Conservation (phyloP, 148 eudicot species). For the Suaeda aralocaspica region DNA sequence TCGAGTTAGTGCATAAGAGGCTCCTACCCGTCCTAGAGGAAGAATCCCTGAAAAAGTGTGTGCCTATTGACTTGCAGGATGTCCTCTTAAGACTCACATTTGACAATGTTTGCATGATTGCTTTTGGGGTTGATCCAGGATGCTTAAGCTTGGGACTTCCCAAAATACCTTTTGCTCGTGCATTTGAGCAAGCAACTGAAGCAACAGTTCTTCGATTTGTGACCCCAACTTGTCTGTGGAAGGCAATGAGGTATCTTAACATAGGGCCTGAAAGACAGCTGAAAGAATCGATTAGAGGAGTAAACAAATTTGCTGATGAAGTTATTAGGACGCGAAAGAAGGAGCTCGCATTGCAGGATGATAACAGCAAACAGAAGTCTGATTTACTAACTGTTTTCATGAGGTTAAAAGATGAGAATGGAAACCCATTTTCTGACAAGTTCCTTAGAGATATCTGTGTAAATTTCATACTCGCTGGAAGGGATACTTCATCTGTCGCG, state of each 20-base stretch:
- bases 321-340: conserved; percentile 65
- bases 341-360: conserved; percentile 42
- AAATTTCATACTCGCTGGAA: conserved; percentile 79
- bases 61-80: conserved; percentile 59
- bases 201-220: conserved; percentile 62
- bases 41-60: conserved; percentile 31
- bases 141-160: conserved; percentile 59
- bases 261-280: conserved; percentile 56
- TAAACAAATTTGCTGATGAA: conserved; percentile 57
- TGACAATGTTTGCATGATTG: conserved; percentile 82
- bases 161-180: conserved; percentile 61
- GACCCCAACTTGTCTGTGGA: conserved; percentile 69
- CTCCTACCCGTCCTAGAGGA: conserved; percentile 64
- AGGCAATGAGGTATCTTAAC: conserved; percentile 47
- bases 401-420: conserved; percentile 60
- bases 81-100: conserved; percentile 68
- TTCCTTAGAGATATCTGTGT: conserved; percentile 80
- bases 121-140: conserved; percentile 88
- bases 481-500: conserved; percentile 88
- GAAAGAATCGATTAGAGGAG: conserved; percentile 48
- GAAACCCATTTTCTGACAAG: conserved; percentile 51
- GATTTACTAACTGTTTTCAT: conserved; percentile 68
- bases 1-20: conserved; percentile 60
- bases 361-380: conserved; percentile 40
- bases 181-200: conserved; percentile 84